Evolutionary conservation across 306 rosid species (phyloP).

Genomic region (Quercus robur): DNA sequence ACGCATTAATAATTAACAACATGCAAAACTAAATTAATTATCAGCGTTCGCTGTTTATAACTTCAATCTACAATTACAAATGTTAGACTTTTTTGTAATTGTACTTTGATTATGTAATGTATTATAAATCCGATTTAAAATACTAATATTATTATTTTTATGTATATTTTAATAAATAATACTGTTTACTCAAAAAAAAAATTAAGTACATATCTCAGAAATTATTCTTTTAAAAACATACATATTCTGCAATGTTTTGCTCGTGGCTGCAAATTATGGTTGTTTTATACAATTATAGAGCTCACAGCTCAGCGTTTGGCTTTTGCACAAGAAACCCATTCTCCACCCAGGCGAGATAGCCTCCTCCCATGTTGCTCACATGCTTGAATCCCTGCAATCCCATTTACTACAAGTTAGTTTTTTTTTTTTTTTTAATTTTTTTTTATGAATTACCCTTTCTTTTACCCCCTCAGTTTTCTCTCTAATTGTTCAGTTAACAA

Average conservation of each 20-base stretch:
- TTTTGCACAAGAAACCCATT: slow-evolving; percentile 39
- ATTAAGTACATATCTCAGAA: no score
- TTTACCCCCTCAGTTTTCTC: background rate
- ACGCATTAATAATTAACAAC: no score
- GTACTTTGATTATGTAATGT: no score
- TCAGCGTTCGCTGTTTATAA: accelerated
- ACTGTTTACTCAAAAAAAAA: background rate
- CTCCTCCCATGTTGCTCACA: slow-evolving; percentile 80
- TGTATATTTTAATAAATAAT: no score
- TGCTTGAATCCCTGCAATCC: slow-evolving; percentile 63
- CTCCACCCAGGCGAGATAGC: slow-evolving; percentile 63
- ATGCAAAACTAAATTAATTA: no score
- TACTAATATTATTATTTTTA: no score
- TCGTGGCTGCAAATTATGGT: background rate
- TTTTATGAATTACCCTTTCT: no score
- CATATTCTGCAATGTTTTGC: no score
- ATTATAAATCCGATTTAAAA: no score
- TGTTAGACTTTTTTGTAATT: no score
- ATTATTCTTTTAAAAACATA: no score
- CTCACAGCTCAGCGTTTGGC: background rate
- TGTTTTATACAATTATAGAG: background rate
- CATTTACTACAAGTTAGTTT: slow-evolving; percentile 12
- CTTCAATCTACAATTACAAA: no score
- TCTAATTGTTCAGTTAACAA: background rate
- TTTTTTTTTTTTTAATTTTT: background rate